These are phyloP conservation scores for Simplicillium sp. DNA, from an alignment of 2,329 filamentous ascomycete species.

Conservation along the genomic window DNA sequence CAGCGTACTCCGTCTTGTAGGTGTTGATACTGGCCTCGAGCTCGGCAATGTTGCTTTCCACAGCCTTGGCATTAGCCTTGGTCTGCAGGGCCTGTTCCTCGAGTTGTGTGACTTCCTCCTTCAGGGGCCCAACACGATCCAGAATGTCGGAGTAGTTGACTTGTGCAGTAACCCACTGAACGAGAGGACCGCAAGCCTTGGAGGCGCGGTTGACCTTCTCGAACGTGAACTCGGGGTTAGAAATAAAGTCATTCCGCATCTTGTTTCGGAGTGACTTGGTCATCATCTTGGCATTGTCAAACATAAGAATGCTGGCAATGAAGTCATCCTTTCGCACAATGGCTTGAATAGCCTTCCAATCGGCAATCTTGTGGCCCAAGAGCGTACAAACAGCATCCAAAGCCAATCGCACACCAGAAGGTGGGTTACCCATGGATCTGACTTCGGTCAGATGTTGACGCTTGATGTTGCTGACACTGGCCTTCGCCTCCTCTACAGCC, in stretches of 20 bases:
- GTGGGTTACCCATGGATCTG: slow-evolving; percentile 90
- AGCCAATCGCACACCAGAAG: slow-evolving; percentile 80
- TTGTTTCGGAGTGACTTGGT: slow-evolving; percentile 70
- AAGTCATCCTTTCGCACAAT: slow-evolving; percentile 92
- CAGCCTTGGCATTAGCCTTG: slow-evolving; percentile 85
- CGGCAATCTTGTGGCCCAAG: slow-evolving; percentile 78
- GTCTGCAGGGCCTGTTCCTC: slow-evolving; percentile 86
- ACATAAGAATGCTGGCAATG: slow-evolving; percentile 94
- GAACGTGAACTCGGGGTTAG: slow-evolving; percentile 90
- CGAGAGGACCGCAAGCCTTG: slow-evolving; percentile 91
- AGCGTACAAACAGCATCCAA: slow-evolving; percentile 95
- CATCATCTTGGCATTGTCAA: slow-evolving; percentile 94
- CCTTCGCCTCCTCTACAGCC: slow-evolving; percentile 84
- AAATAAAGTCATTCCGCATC: slow-evolving; percentile 89
- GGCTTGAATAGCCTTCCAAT: slow-evolving; percentile 85
- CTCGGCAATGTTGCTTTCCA: slow-evolving; percentile 74
- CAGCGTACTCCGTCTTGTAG: slow-evolving; percentile 94
- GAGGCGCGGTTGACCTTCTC: slow-evolving; percentile 93
- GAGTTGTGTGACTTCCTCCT: slow-evolving; percentile 78
- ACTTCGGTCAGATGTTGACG: slow-evolving; percentile 95
- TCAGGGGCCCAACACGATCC: slow-evolving; percentile 83
- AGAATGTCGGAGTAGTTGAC: slow-evolving; percentile 97
- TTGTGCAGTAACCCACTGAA: slow-evolving; percentile 95
- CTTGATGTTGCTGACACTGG: slow-evolving; percentile 98
- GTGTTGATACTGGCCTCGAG: slow-evolving; percentile 86